phyloP scores from a whole-genome alignment of 345 rosid genomes.

The Ceriops tagal region DNA sequence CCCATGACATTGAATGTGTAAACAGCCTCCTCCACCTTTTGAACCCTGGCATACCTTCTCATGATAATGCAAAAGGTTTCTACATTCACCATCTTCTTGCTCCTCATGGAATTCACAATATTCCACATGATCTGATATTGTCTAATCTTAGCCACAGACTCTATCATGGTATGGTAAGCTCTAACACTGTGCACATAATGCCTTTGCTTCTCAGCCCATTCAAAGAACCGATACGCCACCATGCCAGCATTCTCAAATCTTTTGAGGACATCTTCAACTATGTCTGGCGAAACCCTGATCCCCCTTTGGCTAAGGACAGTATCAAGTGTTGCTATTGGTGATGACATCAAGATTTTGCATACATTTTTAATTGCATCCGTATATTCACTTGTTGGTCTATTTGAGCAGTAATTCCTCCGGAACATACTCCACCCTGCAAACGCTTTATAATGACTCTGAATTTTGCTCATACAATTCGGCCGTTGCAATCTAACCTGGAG shows the following conservation, averaged over 20 bases:
- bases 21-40: constrained; percentile 75
- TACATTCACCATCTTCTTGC: constrained; percentile 55
- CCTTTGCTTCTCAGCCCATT: constrained; percentile 92
- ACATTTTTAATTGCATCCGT: constrained; percentile 34
- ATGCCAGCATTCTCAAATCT: constrained; percentile 81
- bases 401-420: constrained; percentile 20
- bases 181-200: constrained; percentile 58
- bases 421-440: constrained; percentile 18
- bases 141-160: constrained; percentile 70
- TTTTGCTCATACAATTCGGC: not conserved
- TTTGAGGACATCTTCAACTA: constrained; percentile 62
- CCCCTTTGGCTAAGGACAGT: constrained; percentile 66
- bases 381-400: constrained; percentile 36
- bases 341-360: constrained; percentile 66
- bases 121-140: constrained; percentile 93
- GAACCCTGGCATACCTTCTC: constrained; percentile 79
- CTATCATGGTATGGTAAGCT: constrained; percentile 71
- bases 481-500: not conserved
- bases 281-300: constrained; percentile 30
- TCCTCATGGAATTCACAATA: constrained; percentile 68
- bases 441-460: constrained; percentile 10
- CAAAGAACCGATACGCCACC: constrained; percentile 73
- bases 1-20: constrained; percentile 88
- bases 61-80: constrained; percentile 87
- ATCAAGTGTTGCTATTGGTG: constrained; percentile 51